Base-by-base conservation (phyloP, 805 yeast genomes). In the Brettanomyces bruxellensis region DNA sequence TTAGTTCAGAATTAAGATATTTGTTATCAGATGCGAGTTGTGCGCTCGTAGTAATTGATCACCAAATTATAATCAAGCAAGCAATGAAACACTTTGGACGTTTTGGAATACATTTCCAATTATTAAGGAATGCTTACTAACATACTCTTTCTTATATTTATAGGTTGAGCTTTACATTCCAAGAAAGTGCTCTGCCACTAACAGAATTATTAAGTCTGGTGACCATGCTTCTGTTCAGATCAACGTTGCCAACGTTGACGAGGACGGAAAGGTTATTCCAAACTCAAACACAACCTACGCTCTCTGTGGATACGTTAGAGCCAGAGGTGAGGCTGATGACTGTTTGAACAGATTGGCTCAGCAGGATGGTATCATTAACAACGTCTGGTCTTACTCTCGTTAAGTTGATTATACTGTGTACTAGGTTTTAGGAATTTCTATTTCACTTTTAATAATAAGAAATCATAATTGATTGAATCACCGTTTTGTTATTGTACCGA, bases 111-210 rank as follows among this genome's bases (percentile, higher is more conserved):
- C 11, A 9, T 28, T 7, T 28, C 2, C 9, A 7, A 28, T 28
- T 28, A 1, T 7, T 6, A 28, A 28, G 32, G 11, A 28, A 7
- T 28, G 7, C 9, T 28, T 35, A 35, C 38, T 35, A 35, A 35
- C 38, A 35, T 35, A n/a, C 13, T 7, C 38, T 35, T 18, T 28
- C 11, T 28, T 9, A 28, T 32, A 25, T 25, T 13, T 18, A 32
- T 63, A 87, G 97, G 97, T 93, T 76, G 99, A 93, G 84, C 89
- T 93, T 78, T 93, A 93, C 95, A 95, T 91, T 76, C 99, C 99
- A 81, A 88, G 99, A 85, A 93, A 93, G 82, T 93, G 99, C 83
- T 93, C 99, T 78, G 99, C 99, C 71, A 89, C 99, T 78, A 90
- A 89, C 96, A 89, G 97, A 82, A 89, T 93, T 79, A 90, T 93